These are phyloP conservation scores for Macrophomina pseudophaseolina DNA, from an alignment of 2,329 filamentous ascomycete species.

Conservation along the genomic window DNA sequence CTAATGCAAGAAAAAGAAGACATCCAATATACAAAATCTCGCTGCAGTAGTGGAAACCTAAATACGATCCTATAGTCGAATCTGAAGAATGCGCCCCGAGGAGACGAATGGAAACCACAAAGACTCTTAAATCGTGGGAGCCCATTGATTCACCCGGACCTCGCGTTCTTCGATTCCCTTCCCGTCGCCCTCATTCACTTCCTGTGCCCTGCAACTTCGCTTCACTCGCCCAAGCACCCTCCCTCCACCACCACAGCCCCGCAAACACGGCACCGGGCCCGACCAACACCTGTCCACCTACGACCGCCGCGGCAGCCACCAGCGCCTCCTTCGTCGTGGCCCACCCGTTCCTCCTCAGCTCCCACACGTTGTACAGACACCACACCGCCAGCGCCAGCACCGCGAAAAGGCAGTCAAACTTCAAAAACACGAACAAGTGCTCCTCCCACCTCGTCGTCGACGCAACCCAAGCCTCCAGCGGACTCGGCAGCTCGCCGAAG, in stretches of 20 bases:
- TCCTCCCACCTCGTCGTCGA: not conserved
- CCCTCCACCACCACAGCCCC: conserved; percentile 28
- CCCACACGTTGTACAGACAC: conserved; percentile 21
- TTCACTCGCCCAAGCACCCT: not conserved
- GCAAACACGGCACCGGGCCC: conserved; percentile 24
- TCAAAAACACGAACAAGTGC: conserved; percentile 4
- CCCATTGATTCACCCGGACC: too few species aligned
- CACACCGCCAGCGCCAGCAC: not conserved
- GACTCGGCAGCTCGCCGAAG: conserved; percentile 25
- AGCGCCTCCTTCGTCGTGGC: conserved; percentile 14
- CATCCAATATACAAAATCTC: too few species aligned
- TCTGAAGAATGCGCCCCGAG: too few species aligned
- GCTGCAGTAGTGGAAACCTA: too few species aligned
- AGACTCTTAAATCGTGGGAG: too few species aligned
- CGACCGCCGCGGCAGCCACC: not conserved
- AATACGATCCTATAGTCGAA: too few species aligned
- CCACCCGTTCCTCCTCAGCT: conserved; percentile 23
- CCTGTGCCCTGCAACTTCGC: not conserved
- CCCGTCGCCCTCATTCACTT: not conserved
- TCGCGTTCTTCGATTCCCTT: not conserved
- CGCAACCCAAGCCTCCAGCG: not conserved
- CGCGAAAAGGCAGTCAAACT: conserved; percentile 9
- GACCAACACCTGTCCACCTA: conserved; percentile 9
- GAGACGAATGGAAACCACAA: too few species aligned
- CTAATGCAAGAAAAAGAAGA: too few species aligned